phyloP scores from a whole-genome alignment of 2,329 filamentous ascomycete species.

The Venturia effusa region DNA sequence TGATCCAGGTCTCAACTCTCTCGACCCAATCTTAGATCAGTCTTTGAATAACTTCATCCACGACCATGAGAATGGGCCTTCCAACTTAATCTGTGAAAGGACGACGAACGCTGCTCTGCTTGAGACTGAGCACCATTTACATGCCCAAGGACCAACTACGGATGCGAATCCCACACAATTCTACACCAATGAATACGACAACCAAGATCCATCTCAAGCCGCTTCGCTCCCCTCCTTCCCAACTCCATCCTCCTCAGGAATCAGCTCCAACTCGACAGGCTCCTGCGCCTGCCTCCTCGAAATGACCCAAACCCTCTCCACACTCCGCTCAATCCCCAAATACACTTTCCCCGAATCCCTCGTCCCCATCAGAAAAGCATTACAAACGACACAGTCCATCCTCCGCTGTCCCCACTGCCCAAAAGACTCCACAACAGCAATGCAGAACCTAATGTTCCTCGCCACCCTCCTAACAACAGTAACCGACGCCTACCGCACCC shows the following conservation, averaged over 20 bases:
- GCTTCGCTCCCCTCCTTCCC: conserved; percentile 12
- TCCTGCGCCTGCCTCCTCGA: conserved; percentile 34
- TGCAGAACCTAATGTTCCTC: conserved; percentile 35
- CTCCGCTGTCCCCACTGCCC: conserved; percentile 34
- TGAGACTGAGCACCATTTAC: not conserved
- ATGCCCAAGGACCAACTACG: not conserved
- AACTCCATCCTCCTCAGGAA: conserved; percentile 14
- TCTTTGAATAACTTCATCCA: not conserved
- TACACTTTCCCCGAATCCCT: conserved; percentile 34
- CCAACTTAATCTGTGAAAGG: not conserved
- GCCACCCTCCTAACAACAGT: conserved; percentile 31
- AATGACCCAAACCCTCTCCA: conserved; percentile 34
- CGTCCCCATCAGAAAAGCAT: conserved; percentile 30
- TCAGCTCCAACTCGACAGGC: not conserved
- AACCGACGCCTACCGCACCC: conserved; percentile 30
- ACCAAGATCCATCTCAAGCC: not conserved
- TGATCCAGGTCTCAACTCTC: not conserved
- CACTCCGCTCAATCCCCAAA: conserved; percentile 27
- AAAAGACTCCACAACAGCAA: conserved; percentile 27
- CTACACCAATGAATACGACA: not conserved
- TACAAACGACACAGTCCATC: conserved; percentile 27
- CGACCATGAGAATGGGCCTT: not conserved
- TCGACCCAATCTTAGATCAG: not conserved
- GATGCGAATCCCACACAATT: not conserved
- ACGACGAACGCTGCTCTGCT: not conserved